Evolutionary conservation across 2,329 filamentous ascomycete genomes (phyloP).

Genomic region (Xylaria sp.): DNA sequence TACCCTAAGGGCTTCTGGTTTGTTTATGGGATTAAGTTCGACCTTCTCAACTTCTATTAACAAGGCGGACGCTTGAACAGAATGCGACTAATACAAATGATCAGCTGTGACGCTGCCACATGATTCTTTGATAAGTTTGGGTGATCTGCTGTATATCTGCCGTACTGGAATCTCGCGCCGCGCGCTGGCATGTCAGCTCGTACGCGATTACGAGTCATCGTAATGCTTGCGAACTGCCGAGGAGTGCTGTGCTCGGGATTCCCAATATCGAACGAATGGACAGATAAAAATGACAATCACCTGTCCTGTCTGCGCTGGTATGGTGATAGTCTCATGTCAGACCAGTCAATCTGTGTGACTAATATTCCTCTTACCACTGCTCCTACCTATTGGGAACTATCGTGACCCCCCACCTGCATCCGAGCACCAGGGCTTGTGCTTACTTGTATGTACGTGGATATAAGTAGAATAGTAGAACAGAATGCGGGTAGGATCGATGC

Average conservation of each 20-base stretch:
- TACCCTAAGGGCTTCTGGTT: neutral
- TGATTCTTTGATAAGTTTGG: neutral
- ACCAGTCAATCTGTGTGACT: constrained; percentile 6
- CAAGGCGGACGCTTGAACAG: neutral
- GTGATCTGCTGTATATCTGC: constrained; percentile 7
- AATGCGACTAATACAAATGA: constrained; percentile 3
- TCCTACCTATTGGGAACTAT: constrained; percentile 14
- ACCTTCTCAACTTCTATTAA: too few species aligned
- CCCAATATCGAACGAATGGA: neutral
- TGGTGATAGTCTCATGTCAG: neutral
- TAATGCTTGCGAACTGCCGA: neutral
- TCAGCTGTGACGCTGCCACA: constrained; percentile 8
- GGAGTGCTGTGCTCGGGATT: neutral
- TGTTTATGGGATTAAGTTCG: neutral
- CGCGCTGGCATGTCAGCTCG: constrained; percentile 5
- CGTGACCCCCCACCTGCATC: constrained; percentile 7
- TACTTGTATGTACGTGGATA: neutral
- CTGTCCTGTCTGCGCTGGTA: neutral
- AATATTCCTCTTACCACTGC: neutral
- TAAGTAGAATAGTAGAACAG: neutral
- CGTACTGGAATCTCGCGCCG: constrained; percentile 1
- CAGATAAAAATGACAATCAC: constrained; percentile 8
- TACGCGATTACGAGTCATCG: constrained; percentile 4
- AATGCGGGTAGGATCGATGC: constrained; percentile 13
- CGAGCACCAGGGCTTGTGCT: constrained; percentile 5